Evolutionary conservation across 768 basidiomycete genomes (phyloP), one percentile per base, ranked within the genome.

Genomic region (Grammothele lineata): DNA sequence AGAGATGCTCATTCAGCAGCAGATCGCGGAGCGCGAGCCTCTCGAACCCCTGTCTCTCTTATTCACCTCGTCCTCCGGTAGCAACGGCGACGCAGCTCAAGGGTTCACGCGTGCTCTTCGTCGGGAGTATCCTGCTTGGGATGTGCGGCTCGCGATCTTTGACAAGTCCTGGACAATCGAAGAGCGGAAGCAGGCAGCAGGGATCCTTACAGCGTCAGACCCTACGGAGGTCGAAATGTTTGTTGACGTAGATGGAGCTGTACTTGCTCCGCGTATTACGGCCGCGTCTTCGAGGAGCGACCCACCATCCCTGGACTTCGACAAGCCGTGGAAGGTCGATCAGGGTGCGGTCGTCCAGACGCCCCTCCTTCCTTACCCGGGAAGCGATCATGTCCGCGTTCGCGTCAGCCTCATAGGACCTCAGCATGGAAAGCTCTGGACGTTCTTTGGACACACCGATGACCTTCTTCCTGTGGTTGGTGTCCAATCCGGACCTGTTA

Each of bases 51-150:
- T 21, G 17, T 34, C 30, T 6, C 17, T 11, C 30, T 54, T 55
- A 26, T 30, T 46, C 12, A 26, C 67, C 67, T 65, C 67, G 52
- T 54, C 14, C 46, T 57, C 18, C 66, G 64, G 18, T 3, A 3
- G 51, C 18, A 57, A 65, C 43, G 66, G 66, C 6, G 61, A 58
- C 24, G 61, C 62, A n/a, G 61, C 61, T 1, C 42, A 56, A 15
- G 70, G 70, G 2, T 57, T 72, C 25, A 49, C 59, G 6, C 45
- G 66, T 25, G 56, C 64, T 7, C 51, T 69, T 12, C 53, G 59
- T 2, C 56, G 57, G 33, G 69, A 70, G 47, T 66, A 59, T 40
- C 53, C 52, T 5, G 40, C 59, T 2, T 69, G 67, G 64, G 56
- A 51, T 6, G 60, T 67, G 32, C 55, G 56, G 15, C 39, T 63